Evolutionary conservation across 352 stramenopile genomes (phyloP).

Genomic region (Phytophthora capsici): DNA sequence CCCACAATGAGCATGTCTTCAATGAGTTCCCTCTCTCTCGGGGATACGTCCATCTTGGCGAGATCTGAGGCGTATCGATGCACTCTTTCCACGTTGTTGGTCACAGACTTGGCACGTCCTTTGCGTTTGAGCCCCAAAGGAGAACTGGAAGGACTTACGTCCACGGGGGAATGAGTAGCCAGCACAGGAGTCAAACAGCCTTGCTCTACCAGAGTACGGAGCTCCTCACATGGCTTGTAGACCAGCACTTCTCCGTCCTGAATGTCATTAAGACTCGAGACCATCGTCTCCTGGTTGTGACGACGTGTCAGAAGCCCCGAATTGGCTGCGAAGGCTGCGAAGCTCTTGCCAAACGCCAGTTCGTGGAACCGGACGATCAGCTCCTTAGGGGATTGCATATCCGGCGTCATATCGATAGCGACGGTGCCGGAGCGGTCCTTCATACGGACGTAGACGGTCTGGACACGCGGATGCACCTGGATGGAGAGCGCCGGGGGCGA

Average conservation of each 20-base stretch:
- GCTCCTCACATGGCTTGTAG: slow-evolving; percentile 78
- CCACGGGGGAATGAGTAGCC: slow-evolving; percentile 14
- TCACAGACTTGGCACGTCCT: slow-evolving; percentile 68
- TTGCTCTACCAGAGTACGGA: slow-evolving; percentile 71
- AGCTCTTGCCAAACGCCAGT: slow-evolving; percentile 73
- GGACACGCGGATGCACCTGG: slow-evolving; percentile 47
- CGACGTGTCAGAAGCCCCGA: slow-evolving; percentile 55
- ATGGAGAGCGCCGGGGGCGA: slow-evolving; percentile 44
- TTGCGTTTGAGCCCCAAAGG: slow-evolving; percentile 74
- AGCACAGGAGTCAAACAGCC: slow-evolving; percentile 74
- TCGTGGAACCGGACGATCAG: slow-evolving; percentile 78
- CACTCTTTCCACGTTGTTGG: slow-evolving; percentile 70
- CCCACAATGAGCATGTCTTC: slow-evolving; percentile 76
- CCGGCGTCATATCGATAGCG: slow-evolving; percentile 55
- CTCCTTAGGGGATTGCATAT: slow-evolving; percentile 42
- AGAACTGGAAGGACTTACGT: slow-evolving; percentile 47
- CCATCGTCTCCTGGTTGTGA: slow-evolving; percentile 49
- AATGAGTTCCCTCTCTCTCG: slow-evolving; percentile 63
- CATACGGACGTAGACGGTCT: slow-evolving; percentile 77
- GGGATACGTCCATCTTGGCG: slow-evolving; percentile 75
- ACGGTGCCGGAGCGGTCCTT: slow-evolving; percentile 69
- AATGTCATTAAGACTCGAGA: slow-evolving; percentile 54
- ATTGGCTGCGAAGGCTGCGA: slow-evolving; percentile 60
- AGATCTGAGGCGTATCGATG: slow-evolving; percentile 72
- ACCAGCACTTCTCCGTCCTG: slow-evolving; percentile 66